A percentile compares a stretch with the other conserved stretches of the same genome.
Evolutionary conservation across 805 yeast genomes (phyloP).

Genomic region (Hanseniaspora thailandica): DNA sequence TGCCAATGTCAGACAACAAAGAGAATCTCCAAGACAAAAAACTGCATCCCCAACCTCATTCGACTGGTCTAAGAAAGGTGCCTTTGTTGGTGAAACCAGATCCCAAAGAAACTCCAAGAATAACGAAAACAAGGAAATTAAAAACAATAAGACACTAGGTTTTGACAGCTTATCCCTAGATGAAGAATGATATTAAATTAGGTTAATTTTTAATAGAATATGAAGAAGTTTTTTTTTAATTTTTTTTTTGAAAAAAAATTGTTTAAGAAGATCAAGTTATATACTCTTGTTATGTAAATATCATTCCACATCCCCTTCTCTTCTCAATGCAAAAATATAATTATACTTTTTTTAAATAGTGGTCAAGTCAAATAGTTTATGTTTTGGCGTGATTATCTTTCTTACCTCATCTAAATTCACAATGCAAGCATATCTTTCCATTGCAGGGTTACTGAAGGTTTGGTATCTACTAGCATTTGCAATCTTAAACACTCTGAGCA

Average conservation of each 20-base stretch:
- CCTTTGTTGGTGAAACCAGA: neutral
- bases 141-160: neutral
- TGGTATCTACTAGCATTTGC: conserved; percentile 33
- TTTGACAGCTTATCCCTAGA: conserved; percentile 9
- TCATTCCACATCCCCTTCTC: neutral
- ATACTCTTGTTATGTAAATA: neutral
- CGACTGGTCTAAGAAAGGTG: conserved; percentile 11
- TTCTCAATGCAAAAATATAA: no score
- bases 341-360: conserved; percentile 20
- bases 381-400: conserved; percentile 24
- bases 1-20: neutral
- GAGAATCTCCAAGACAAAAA: neutral
- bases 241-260: neutral
- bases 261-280: neutral
- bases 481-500: conserved; percentile 30
- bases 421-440: conserved; percentile 41
- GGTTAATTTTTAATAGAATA: neutral
- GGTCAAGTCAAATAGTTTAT: conserved; percentile 27
- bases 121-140: neutral
- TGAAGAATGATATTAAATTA: neutral
- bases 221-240: neutral
- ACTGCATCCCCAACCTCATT: neutral
- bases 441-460: conserved; percentile 30
- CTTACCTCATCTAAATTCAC: conserved; percentile 42
- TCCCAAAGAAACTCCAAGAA: neutral